phyloP scores from a whole-genome alignment of 1,284 basidiomycete genomes.

The Pseudozyma thailandica region DNA sequence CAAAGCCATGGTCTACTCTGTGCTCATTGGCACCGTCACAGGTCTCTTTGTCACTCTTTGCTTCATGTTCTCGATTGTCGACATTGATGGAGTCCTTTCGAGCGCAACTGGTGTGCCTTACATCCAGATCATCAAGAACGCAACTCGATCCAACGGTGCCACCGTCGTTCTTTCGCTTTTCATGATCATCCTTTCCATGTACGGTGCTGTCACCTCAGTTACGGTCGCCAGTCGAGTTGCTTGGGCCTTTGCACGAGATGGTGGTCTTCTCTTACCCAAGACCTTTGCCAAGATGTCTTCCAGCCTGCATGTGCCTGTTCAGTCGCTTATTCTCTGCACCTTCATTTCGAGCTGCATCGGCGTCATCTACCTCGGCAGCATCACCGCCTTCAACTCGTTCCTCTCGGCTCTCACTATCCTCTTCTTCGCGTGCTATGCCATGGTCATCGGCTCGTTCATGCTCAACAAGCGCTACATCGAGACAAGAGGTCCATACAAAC shows the following conservation, averaged over 20 bases:
- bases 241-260: conserved; percentile 36
- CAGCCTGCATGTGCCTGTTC: conserved; percentile 26
- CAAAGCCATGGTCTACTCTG: conserved; percentile 40
- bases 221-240: conserved; percentile 34
- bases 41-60: conserved; percentile 35
- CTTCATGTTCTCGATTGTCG: conserved; percentile 40
- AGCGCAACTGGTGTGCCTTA: conserved; percentile 30
- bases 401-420: conserved; percentile 35
- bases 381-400: conserved; percentile 41
- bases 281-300: conserved; percentile 25
- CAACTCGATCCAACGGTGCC: conserved; percentile 27
- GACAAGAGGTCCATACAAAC: conserved; percentile 19
- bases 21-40: conserved; percentile 30
- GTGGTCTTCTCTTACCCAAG: conserved; percentile 21
- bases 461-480: conserved; percentile 29
- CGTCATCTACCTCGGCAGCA: conserved; percentile 37
- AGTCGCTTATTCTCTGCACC: conserved; percentile 24
- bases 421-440: conserved; percentile 35
- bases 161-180: conserved; percentile 35
- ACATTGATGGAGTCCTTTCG: conserved; percentile 30
- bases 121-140: conserved; percentile 37
- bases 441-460: conserved; percentile 33
- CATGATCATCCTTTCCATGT: conserved; percentile 33
- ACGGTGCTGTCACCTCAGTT: conserved; percentile 31
- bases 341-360: conserved; percentile 36